Evolutionary conservation across 2,329 filamentous ascomycete species (phyloP).

Genomic region (Trichophaea hybrida): DNA sequence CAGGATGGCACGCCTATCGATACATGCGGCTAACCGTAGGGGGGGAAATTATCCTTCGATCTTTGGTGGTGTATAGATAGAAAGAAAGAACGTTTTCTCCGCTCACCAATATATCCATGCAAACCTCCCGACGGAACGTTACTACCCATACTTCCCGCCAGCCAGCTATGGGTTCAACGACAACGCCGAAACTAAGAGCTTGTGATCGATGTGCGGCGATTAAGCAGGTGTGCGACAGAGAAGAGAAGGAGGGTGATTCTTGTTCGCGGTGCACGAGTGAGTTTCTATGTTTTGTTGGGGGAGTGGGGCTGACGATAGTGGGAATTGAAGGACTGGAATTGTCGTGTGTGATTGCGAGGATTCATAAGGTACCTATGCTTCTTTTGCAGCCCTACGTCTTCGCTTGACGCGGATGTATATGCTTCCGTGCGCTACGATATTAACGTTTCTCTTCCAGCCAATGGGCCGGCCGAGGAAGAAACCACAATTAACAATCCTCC

Average conservation of each 20-base stretch:
- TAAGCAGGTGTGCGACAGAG: slow-evolving; percentile 22
- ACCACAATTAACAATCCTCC: slow-evolving; percentile 14
- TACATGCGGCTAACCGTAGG: too few species aligned
- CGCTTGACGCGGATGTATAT: too few species aligned
- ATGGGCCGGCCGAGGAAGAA: slow-evolving; percentile 21
- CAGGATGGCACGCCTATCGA: too few species aligned
- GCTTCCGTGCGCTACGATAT: background rate
- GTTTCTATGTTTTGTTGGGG: background rate
- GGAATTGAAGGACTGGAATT: slow-evolving; percentile 14
- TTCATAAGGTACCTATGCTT: slow-evolving; percentile 11
- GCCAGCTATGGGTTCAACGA: too few species aligned
- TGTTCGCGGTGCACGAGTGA: slow-evolving; percentile 21
- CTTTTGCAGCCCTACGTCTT: too few species aligned
- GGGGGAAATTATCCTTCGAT: too few species aligned
- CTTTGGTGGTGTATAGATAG: too few species aligned
- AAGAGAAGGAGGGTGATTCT: slow-evolving; percentile 12
- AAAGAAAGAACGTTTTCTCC: too few species aligned
- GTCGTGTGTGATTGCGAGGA: slow-evolving; percentile 19
- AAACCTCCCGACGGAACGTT: too few species aligned
- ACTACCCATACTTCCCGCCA: too few species aligned
- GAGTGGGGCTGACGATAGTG: background rate
- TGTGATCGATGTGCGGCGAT: slow-evolving; percentile 22
- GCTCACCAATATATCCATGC: too few species aligned
- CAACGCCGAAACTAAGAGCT: slow-evolving; percentile 8
- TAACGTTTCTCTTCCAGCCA: slow-evolving; percentile 8